These are phyloP conservation scores for Cladorrhinum sp. DNA, from an alignment of 2,329 filamentous ascomycete genomes.

Conservation along the genomic window DNA sequence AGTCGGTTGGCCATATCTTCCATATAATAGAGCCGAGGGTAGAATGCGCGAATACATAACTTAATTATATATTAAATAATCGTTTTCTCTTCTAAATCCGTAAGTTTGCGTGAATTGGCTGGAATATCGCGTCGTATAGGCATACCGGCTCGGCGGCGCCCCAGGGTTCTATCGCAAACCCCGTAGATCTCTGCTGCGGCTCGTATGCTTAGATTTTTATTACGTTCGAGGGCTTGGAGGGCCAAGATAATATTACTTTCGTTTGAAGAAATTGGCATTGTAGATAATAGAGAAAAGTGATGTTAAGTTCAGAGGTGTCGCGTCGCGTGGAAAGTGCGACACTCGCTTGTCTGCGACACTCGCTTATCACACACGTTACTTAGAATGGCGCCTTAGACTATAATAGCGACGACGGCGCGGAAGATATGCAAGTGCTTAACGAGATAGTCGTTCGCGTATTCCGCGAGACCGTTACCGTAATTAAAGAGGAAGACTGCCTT, in stretches of 20 bases:
- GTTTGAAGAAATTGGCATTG: not conserved
- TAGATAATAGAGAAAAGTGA: not conserved
- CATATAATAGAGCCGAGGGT: not conserved
- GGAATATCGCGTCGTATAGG: not conserved
- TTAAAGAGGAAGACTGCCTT: too few relatives aligned
- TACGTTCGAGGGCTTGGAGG: not conserved
- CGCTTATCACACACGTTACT: too few relatives aligned
- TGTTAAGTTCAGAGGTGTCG: too few relatives aligned
- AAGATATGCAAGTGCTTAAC: too few relatives aligned
- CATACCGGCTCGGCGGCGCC: not conserved
- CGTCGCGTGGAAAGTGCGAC: too few relatives aligned
- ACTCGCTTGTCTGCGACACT: not conserved
- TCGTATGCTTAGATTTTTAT: not conserved
- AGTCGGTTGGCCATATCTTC: not conserved
- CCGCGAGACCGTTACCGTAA: too few relatives aligned
- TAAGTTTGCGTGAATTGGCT: constrained; percentile 11
- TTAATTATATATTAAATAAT: constrained; percentile 13
- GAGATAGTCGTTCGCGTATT: too few relatives aligned
- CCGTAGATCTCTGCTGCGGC: not conserved
- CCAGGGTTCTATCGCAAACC: not conserved
- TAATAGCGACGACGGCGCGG: too few relatives aligned
- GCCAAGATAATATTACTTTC: not conserved
- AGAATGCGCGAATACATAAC: constrained; percentile 9
- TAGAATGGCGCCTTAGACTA: too few relatives aligned
- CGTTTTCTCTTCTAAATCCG: constrained; percentile 11